Percentiles rank a stretch among this genome's conserved stretches.
These are phyloP conservation scores for Spinacia oleracea DNA, from an alignment of 179 eudicot genomes.

Conservation along the genomic window DNA sequence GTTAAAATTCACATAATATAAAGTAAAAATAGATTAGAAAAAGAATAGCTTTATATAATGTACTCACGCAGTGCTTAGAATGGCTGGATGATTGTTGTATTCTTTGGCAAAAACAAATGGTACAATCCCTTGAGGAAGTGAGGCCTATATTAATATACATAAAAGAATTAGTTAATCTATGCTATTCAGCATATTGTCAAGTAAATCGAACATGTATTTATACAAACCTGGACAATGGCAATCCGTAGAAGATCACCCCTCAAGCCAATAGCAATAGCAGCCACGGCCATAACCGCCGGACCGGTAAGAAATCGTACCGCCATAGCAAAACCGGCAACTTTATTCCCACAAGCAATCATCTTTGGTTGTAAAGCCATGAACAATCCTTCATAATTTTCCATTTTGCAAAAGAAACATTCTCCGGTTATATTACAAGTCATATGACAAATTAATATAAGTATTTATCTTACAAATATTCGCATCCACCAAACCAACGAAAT, in stretches of 20 bases:
- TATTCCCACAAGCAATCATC: conserved; percentile 70
- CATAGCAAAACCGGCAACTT: conserved; percentile 63
- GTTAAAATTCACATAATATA: not conserved
- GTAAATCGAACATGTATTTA: not conserved
- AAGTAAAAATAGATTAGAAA: not conserved
- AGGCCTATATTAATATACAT: conserved; percentile 25
- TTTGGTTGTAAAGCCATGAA: conserved; percentile 85
- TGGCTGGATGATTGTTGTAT: conserved; percentile 45
- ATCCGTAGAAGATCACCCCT: conserved; percentile 70
- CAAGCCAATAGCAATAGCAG: conserved; percentile 63
- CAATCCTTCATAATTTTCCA: conserved; percentile 42
- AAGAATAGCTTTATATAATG: not conserved
- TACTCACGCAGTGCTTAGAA: conserved; percentile 50
- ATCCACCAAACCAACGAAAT: no score
- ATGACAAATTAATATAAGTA: no score
- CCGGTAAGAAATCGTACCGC: conserved; percentile 64
- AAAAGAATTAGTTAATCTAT: not conserved
- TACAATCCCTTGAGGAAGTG: conserved; percentile 54
- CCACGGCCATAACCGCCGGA: conserved; percentile 69
- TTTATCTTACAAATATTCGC: not conserved
- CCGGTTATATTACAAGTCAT: not conserved
- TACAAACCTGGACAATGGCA: conserved; percentile 82
- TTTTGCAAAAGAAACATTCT: not conserved
- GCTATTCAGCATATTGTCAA: not conserved
- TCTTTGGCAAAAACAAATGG: conserved; percentile 53